These are phyloP conservation scores for Pseudogymnoascus sp. DNA, from an alignment of 2,329 filamentous ascomycete species.

Conservation along the genomic window DNA sequence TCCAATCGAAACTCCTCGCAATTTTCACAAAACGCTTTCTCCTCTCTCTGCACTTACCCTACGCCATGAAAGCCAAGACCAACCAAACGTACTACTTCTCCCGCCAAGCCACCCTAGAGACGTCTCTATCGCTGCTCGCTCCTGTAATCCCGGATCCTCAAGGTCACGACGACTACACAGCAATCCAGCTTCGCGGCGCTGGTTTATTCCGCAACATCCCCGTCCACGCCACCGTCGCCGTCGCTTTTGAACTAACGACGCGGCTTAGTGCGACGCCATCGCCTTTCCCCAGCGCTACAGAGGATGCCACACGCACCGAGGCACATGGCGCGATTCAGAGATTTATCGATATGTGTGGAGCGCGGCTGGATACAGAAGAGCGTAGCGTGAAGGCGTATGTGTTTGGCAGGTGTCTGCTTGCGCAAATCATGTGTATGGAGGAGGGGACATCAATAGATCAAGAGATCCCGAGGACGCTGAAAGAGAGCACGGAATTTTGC, in stretches of 20 bases:
- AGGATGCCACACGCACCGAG: slow-evolving; percentile 27
- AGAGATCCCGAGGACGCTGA: neutral
- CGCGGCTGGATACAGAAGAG: slow-evolving; percentile 32
- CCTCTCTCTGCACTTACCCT: slow-evolving; percentile 43
- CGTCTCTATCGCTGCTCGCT: slow-evolving; percentile 24
- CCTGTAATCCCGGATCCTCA: neutral
- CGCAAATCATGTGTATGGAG: slow-evolving; percentile 28
- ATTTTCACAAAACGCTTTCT: slow-evolving; percentile 45
- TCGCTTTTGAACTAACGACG: slow-evolving; percentile 40
- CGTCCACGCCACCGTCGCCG: slow-evolving; percentile 33
- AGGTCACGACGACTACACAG: slow-evolving; percentile 25
- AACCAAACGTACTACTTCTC: slow-evolving; percentile 42
- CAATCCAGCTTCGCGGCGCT: slow-evolving; percentile 32
- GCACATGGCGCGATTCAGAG: slow-evolving; percentile 13
- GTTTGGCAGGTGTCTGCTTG: slow-evolving; percentile 32
- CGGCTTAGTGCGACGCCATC: slow-evolving; percentile 31
- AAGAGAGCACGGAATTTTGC: slow-evolving; percentile 4
- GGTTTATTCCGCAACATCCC: slow-evolving; percentile 36
- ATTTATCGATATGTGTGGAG: slow-evolving; percentile 21
- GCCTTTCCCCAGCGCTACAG: slow-evolving; percentile 12
- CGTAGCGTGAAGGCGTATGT: slow-evolving; percentile 36
- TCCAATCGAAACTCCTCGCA: slow-evolving; percentile 41
- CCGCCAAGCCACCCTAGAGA: slow-evolving; percentile 37
- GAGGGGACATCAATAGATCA: neutral
- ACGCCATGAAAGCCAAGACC: slow-evolving; percentile 32